Conservation (phyloP, 257 asterid species). For the Striga asiatica region DNA sequence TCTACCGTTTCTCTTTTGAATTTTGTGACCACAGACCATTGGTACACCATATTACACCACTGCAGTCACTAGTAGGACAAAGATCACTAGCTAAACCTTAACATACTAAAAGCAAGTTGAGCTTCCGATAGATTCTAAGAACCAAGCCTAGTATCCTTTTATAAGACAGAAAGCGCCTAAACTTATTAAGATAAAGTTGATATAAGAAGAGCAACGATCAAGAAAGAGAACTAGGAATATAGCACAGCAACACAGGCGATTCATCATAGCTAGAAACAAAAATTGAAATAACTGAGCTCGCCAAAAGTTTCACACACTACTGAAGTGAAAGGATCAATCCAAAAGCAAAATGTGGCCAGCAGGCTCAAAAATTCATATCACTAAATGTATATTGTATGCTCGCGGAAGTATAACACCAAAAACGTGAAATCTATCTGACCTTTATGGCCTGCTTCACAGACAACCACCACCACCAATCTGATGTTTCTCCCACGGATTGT, state of each 20-base stretch:
- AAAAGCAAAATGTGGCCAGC: background rate
- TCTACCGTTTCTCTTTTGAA: background rate
- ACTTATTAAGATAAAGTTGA: background rate
- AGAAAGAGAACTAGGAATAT: background rate
- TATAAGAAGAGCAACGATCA: background rate
- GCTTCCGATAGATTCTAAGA: background rate
- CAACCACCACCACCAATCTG: conserved; percentile 77
- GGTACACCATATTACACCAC: background rate
- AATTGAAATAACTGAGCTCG: conserved; percentile 7
- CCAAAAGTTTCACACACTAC: too few relatives aligned
- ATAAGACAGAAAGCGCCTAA: background rate
- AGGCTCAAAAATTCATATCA: conserved; percentile 3
- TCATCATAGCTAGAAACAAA: background rate
- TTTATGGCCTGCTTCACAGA: conserved; percentile 41
- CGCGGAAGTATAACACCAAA: background rate
- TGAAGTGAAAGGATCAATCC: conserved; percentile 7
- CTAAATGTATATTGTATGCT: background rate
- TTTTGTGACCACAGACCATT: background rate
- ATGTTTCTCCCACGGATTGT: conserved; percentile 62
- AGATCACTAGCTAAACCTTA: background rate
- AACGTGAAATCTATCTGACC: conserved; percentile 35
- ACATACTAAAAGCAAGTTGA: background rate
- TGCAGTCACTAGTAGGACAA: conserved; percentile 6
- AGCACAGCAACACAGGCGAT: background rate
- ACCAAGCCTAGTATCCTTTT: background rate